phyloP scores from a whole-genome alignment of 495 filamentous ascomycete species.

The Amphirosellinia nigrospora region DNA sequence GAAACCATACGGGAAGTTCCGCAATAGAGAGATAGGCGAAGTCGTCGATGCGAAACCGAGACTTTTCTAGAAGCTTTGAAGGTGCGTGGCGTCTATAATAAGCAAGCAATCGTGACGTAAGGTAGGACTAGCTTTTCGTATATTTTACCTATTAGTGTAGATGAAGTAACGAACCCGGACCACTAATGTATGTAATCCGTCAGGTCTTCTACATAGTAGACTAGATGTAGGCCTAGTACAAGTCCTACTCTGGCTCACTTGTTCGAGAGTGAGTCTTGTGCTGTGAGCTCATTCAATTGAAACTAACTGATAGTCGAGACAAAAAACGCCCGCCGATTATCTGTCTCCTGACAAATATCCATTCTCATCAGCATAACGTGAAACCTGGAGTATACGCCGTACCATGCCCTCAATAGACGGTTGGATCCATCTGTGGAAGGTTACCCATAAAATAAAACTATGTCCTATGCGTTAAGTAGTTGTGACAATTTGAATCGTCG shows the following conservation, averaged over 20 bases:
- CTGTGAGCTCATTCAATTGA: not conserved
- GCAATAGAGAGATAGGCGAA: slow-evolving; percentile 25
- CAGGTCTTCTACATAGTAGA: not conserved
- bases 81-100: slow-evolving; percentile 13
- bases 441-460: not conserved
- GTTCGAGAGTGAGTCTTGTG: not conserved
- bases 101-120: slow-evolving; percentile 29
- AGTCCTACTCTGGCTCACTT: not conserved
- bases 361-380: not conserved
- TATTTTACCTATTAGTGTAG: not conserved
- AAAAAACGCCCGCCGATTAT: not conserved
- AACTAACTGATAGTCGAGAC: not conserved
- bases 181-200: not conserved
- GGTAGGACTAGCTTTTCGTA: not conserved
- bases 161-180: not conserved
- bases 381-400: not conserved
- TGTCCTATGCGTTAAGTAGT: not conserved
- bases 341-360: not conserved
- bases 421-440: not conserved
- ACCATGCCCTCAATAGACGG: not conserved
- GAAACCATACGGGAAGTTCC: slow-evolving; percentile 17
- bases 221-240: not conserved
- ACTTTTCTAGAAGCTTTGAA: slow-evolving; percentile 22
- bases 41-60: slow-evolving; percentile 32
- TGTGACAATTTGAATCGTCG: not conserved